Base-by-base conservation (phyloP, 345 rosid species). In the Salix purpurea region DNA sequence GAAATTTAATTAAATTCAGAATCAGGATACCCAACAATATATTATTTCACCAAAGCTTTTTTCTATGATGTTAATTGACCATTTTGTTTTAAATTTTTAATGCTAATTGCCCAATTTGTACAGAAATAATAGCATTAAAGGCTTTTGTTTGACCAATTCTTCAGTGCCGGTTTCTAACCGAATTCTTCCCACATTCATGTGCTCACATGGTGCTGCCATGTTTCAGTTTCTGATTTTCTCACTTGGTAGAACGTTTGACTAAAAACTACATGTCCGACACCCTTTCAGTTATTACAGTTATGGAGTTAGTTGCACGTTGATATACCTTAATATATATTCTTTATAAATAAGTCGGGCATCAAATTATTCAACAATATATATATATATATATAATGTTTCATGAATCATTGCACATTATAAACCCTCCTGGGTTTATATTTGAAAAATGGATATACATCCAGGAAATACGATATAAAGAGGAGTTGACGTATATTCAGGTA, bases 271-370 rank as follows among this genome's bases (percentile, higher is more conserved):
- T 37, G 9, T 70, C 32, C 16, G 68, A 69, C 64, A 30, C 79
- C 69, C 61, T 85, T 85, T 83, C 92, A 88, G 95, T 89, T 91
- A 88, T 85, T 89, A 83, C 90, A 69, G 92, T 91, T 88, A 83
- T 73, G 83, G 79, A 79, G 90, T 88, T 85, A 79, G 91, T 85
- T 88, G 84, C 82, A 74, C 76, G 50, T 62, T 40, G 54, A 24
- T 28, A 56, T 26, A 11, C 37, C 36, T 23, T 23, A 23, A 26
- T 62, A 32, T 65, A 28, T 36, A 9, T 40, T 52, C 32, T 30
- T 40, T 13, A 18, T 54, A 60, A 16, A 7, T 73, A 65, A 44
- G 34, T 44, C 9, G 16, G n/a, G 28, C n/a, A 74, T 65, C 13
- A 24, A 68, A 42, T 9, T 67, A n/a, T 1, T 30, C 60, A 21